Percentiles rank a stretch among this genome's conserved stretches.
Evolutionary conservation across 345 rosid species (phyloP).

Genomic region (Cardamine chenopodiifolia): DNA sequence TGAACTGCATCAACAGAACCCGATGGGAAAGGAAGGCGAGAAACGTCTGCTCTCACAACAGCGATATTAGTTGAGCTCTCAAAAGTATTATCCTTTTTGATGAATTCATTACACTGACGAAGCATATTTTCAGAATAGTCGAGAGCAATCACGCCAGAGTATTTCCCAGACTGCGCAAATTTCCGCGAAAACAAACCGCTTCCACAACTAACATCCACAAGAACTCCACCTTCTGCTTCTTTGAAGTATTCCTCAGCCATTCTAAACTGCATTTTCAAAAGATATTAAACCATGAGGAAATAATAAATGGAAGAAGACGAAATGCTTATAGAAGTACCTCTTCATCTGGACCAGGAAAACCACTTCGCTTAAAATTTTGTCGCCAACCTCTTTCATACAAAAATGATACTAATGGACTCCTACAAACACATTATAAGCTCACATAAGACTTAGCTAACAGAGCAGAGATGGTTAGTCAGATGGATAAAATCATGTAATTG

Average conservation of each 20-base stretch:
- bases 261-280: constrained; percentile 58
- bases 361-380: constrained; percentile 71
- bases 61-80: constrained; percentile 66
- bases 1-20: constrained; percentile 88
- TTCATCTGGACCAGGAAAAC: constrained; percentile 95
- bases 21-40: constrained; percentile 84
- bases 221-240: constrained; percentile 71
- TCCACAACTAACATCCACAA: constrained; percentile 95
- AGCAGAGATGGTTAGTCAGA: not conserved
- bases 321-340: constrained; percentile 56
- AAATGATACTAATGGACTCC: constrained; percentile 94
- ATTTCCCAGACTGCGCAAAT: constrained; percentile 73
- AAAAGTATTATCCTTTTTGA: constrained; percentile 60
- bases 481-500: not conserved
- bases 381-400: constrained; percentile 98
- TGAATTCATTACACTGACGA: constrained; percentile 84
- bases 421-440: constrained; percentile 27
- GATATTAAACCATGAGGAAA: not conserved
- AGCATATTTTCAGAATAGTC: constrained; percentile 98
- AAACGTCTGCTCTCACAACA: constrained; percentile 90
- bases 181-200: constrained; percentile 94
- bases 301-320: not conserved
- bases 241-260: constrained; percentile 94
- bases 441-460: not conserved
- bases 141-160: constrained; percentile 81